Base-by-base conservation (phyloP, 768 basidiomycete genomes). In the Galerina marginata region DNA sequence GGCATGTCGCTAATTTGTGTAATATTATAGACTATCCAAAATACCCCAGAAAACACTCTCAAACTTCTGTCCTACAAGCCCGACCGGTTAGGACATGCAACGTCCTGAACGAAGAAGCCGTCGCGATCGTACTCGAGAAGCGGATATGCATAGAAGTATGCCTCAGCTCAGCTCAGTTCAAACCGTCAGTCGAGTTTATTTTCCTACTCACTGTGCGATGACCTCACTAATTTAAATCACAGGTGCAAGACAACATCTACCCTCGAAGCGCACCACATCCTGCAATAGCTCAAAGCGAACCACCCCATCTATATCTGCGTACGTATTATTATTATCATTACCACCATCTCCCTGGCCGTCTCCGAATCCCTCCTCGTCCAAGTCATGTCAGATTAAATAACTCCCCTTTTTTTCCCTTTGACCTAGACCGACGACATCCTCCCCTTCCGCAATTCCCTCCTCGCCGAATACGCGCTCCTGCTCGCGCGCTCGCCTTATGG, bases 231-330 rank as follows among this genome's bases (percentile, higher is more conserved):
- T 20, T 20, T 20, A 20, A 20, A 20, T 20, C 20, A 20, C 36
- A 91, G 90, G 38, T 86, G 85, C 75, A 92, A 90, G 71, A 90
- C 91, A 0, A 89, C 89, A 1, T 52, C 77, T 6, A 75, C 74
- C 14, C 73, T 94, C 9, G 86, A 91, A 38, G 84, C 80, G 26
- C 92, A 93, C 65, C 92, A 93, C 65, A 86, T 95, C 60, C 75
- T 75, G 25, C 83, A 87, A 66, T 91, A 90, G 69, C 79, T 93
- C 29, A 72, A 74, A 52, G 77, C 80, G 42, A 72, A 83, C 43
- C 90, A 93, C 65, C 91, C 91, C 0, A 78, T 94, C 42, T 81
- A 83, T 9, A 90, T 95, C 58, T 94, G 90, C 69, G 93, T 94
- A 74, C 62, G 87, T 78, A 2, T 20, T 20, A 20, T 20, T 2